Conservation (phyloP, 2,329 filamentous ascomycete genomes). For the Tolypocladium tropicale region DNA sequence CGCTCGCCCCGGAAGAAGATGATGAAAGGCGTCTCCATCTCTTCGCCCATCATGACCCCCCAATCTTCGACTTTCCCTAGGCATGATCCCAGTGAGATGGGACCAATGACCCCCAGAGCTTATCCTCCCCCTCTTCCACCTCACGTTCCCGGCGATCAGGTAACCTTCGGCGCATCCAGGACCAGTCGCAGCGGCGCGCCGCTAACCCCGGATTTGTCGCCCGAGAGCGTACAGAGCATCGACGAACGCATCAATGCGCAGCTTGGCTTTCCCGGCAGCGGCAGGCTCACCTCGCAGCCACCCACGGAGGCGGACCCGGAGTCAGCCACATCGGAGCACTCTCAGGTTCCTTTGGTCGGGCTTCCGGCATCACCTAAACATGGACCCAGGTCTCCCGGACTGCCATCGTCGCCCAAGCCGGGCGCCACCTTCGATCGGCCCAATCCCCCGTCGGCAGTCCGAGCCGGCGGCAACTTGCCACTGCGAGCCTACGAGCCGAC, state of each 20-base stretch:
- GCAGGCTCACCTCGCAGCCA: constrained; percentile 26
- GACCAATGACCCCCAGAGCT: constrained; percentile 44
- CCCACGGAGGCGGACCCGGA: constrained; percentile 35
- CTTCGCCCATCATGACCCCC: constrained; percentile 55
- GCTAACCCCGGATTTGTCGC: constrained; percentile 26
- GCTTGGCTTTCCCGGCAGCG: constrained; percentile 19
- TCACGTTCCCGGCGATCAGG: constrained; percentile 40
- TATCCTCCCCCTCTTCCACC: constrained; percentile 49
- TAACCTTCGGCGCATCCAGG: constrained; percentile 21
- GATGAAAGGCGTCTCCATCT: constrained; percentile 45
- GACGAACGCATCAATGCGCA: constrained; percentile 43
- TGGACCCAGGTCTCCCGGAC: constrained; percentile 22
- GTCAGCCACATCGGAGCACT: constrained; percentile 42
- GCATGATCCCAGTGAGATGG: constrained; percentile 46
- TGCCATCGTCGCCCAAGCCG: constrained; percentile 40
- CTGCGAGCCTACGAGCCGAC: constrained; percentile 53
- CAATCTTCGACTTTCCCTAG: constrained; percentile 49
- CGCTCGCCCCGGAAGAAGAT: constrained; percentile 48
- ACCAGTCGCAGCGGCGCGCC: constrained; percentile 13
- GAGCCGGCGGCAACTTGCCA: constrained; percentile 46
- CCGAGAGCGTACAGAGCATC: constrained; percentile 35
- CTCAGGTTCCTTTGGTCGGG: constrained; percentile 40
- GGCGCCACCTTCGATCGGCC: constrained; percentile 37
- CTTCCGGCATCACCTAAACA: constrained; percentile 34
- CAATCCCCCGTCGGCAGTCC: constrained; percentile 43